Conservation (phyloP, 2,329 filamentous ascomycete genomes). For the Chaetomium olivaceum region DNA sequence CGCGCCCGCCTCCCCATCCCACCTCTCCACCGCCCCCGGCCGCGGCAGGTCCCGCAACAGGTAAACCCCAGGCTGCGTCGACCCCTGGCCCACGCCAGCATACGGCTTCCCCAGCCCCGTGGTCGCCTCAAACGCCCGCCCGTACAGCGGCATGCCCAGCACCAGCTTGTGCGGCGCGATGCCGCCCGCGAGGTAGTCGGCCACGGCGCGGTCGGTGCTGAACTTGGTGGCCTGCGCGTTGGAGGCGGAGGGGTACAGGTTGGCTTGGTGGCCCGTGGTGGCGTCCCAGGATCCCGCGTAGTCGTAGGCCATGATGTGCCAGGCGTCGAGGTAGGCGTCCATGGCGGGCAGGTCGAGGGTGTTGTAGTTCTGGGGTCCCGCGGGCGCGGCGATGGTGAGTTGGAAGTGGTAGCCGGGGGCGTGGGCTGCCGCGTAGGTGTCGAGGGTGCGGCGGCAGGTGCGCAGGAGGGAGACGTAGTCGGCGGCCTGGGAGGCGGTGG, state of each 20-base stretch:
- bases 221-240: constrained; percentile 64
- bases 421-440: constrained; percentile 35
- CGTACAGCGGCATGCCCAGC: constrained; percentile 77
- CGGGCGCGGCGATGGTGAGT: constrained; percentile 41
- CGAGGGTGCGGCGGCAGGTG: constrained; percentile 43
- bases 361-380: constrained; percentile 47
- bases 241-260: constrained; percentile 57
- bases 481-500: constrained; percentile 42
- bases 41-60: constrained; percentile 72
- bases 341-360: constrained; percentile 49
- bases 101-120: constrained; percentile 65
- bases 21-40: constrained; percentile 55
- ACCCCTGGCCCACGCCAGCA: constrained; percentile 62
- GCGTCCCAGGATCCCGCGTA: constrained; percentile 67
- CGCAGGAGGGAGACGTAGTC: constrained; percentile 47
- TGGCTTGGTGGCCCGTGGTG: constrained; percentile 65
- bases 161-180: constrained; percentile 66
- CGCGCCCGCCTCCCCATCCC: constrained; percentile 60
- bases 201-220: constrained; percentile 65
- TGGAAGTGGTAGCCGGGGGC: constrained; percentile 38
- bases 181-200: constrained; percentile 60
- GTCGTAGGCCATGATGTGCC: constrained; percentile 69
- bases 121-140: constrained; percentile 71
- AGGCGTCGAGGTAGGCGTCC: constrained; percentile 53
- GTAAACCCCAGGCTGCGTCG: constrained; percentile 63